Base-by-base conservation (phyloP, 257 asterid species). In the Jacaranda mimosifolia region DNA sequence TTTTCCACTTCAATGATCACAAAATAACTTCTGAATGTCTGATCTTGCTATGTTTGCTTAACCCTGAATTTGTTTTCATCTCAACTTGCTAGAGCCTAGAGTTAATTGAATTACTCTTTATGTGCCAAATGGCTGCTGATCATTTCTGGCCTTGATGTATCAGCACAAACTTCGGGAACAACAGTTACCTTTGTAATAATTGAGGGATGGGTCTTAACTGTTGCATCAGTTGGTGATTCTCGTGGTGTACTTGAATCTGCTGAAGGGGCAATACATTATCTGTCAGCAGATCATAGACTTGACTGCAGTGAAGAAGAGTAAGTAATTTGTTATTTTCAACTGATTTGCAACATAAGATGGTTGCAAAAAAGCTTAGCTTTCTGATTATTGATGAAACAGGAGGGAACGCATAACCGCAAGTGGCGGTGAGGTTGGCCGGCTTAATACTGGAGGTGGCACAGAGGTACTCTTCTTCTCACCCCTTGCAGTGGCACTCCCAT, bases 141-240 rank as follows among this genome's bases (percentile, higher is more conserved):
- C 9, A 91, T 62, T 21, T 75, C 15, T 70, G 75, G 70, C 71
- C 19, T 39, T 75, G 70, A 51, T 67, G 76, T 81, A 43, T 68
- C 91, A 96, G 99, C 92, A 49, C 94, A 87, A 88, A 91, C 92
- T 17, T 96, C 99, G 14, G 99, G 99, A 77, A 94, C 99, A 68
- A 96, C 99, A 13, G 99, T 89, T 70, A 96, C 98, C 12, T 92
- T 94, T 85, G 97, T 92, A 72, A 94, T 96, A 81, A 87, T 92
- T 10, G 98, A 96, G 76, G 98, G 97, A 68, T 96, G 99, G 99
- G 87, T 88, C 67, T 81, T 91, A 69, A 96, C 98, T 36, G 97
- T 92, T 60, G 99, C 98, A 71, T 96, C 99, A 45, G 98, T 96
- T 78, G 99, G 99, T 11, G 99, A 96, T 88, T 96, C 99, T 80